Base-by-base conservation (phyloP, 441 rosid species). In the Gossypium lobatum region DNA sequence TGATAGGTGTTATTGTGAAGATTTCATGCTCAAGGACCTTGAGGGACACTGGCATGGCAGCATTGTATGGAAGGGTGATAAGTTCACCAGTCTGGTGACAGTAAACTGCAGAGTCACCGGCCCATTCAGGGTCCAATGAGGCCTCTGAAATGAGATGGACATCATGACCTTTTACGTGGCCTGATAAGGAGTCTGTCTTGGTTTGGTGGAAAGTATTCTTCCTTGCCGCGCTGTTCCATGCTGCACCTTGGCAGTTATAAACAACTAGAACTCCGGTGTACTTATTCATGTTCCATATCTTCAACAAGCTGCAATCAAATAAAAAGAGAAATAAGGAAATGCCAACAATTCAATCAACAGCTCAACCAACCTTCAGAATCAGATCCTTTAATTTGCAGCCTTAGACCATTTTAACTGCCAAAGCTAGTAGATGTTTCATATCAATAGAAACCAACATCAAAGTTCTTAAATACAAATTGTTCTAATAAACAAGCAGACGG, bases 271-370 rank as follows among this genome's bases (percentile, higher is more conserved):
- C 91, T 25, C 97, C 98, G 4, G 96, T 88, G 86, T 78, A 90
- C 77, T 91, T 91, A 86, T 95, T 95, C 97, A 95, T 87, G 87
- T 88, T 95, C 98, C 98, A 92, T 81, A 95, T 91, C 89, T 95
- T 95, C 81, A 95, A 77, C 84, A 95, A 83, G 84, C 98, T 95
- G 89, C 80, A 79, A 71, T 34, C 34, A 72, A 23, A 13, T 5
- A 26, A 61, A 5, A 55, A 55, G 46, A 37, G 14, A 16, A 5
- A 2, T 14, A 20, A 63, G 6, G n/a, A 67, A 46, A 31, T 13
- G 16, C 53, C 37, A 52, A 28, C 7, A 10, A 57, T 55, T 1
- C 18, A 63, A 63, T 8, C 14, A 67, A 25, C 39, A 50, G 6
- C 1, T 48, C 57, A 66, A 66, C 25, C 20, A 66, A 66, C 25